Conservation (phyloP, 2,329 filamentous ascomycete species). For the Podosphaera aphanis region DNA sequence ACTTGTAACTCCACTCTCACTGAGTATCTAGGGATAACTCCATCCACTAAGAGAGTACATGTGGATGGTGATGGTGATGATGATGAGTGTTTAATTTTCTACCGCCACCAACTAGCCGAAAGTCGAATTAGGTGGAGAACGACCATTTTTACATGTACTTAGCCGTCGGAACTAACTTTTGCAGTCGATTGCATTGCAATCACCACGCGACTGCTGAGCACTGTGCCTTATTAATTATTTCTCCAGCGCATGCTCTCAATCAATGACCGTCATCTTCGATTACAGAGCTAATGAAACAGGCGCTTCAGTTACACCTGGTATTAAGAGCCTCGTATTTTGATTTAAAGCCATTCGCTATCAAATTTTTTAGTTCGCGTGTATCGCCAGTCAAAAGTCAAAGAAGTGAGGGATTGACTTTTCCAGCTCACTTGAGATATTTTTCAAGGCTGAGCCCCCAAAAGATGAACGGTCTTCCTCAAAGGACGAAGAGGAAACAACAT, state of each 20-base stretch:
- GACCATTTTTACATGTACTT: no score
- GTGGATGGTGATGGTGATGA: no score
- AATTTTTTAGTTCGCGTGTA: not conserved
- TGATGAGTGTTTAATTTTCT: no score
- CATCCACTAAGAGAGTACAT: no score
- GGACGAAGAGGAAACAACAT: slow-evolving; percentile 16
- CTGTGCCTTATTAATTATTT: not conserved
- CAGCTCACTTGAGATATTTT: not conserved
- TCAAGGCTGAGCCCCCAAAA: slow-evolving; percentile 1
- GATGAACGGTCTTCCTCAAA: slow-evolving; percentile 13
- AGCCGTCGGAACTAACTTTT: no score
- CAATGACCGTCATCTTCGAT: not conserved
- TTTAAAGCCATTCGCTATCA: not conserved
- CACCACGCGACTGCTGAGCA: no score
- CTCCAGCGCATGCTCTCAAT: not conserved
- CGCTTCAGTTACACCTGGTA: not conserved
- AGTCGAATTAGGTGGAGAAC: no score
- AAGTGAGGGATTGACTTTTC: not conserved
- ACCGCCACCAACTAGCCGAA: no score
- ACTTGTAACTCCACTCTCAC: no score
- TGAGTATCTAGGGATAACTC: no score
- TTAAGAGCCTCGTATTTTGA: not conserved
- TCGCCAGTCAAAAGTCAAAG: not conserved
- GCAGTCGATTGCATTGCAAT: no score
- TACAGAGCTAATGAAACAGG: not conserved